Conservation (phyloP, 1,139 yeast species). For the Yamadazyma kanchanaburiensis region DNA sequence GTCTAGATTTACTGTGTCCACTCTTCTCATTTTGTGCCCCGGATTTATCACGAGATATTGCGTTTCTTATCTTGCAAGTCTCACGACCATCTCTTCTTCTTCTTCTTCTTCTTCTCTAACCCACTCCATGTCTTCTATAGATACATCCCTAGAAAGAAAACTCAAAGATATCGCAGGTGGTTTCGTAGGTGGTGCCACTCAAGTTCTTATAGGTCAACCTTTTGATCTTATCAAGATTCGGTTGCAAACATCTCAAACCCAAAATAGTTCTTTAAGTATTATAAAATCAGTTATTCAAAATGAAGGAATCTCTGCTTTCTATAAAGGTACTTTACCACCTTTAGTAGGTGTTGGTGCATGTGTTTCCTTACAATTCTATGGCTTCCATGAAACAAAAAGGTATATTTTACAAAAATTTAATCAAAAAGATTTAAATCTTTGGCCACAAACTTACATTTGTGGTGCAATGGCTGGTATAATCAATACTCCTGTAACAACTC, state of each 20-base stretch:
- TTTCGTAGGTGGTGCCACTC: constrained; percentile 57
- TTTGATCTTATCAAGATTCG: constrained; percentile 68
- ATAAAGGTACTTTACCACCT: constrained; percentile 47
- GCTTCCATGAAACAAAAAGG: constrained; percentile 74
- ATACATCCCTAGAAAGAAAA: constrained; percentile 52
- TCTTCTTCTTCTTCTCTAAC: neutral
- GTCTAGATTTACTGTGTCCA: too few relatives aligned
- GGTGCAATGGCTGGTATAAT: constrained; percentile 81
- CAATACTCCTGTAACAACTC: constrained; percentile 67
- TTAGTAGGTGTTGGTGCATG: constrained; percentile 66
- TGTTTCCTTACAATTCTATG: constrained; percentile 71
- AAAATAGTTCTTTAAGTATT: constrained; percentile 40
- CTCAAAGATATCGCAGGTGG: constrained; percentile 58
- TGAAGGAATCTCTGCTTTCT: constrained; percentile 66
- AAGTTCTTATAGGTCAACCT: constrained; percentile 73
- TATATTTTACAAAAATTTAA: constrained; percentile 39
- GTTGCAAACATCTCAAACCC: constrained; percentile 46
- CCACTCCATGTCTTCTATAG: constrained; percentile 23
- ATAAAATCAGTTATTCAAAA: constrained; percentile 51
- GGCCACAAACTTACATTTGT: constrained; percentile 64
- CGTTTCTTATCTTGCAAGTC: too few relatives aligned
- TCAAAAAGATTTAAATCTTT: constrained; percentile 32
- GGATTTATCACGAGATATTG: constrained; percentile 1
- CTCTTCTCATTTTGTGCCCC: too few relatives aligned
- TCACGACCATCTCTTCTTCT: neutral